Evolutionary conservation across 148 eudicot species (phyloP).

Genomic region (Chenopodium quinoa): DNA sequence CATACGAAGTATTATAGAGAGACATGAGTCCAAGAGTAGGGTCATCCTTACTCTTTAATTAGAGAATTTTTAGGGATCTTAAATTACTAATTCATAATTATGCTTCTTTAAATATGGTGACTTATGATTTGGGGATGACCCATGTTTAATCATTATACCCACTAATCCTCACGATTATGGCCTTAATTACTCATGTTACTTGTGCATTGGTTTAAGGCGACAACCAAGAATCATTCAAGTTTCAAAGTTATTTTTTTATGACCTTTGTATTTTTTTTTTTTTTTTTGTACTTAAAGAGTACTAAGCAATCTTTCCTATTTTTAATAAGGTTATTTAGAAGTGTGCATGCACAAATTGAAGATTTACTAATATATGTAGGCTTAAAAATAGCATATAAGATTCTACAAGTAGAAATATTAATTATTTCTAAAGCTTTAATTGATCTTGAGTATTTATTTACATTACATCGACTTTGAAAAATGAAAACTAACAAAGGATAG

Average conservation of each 20-base stretch:
- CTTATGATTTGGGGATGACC: neutral
- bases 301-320: neutral
- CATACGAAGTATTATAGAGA: neutral
- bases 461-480: no score
- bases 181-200: neutral
- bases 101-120: neutral
- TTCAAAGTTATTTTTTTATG: neutral
- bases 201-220: neutral
- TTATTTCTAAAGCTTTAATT: no score
- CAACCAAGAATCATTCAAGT: constrained; percentile 1
- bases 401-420: no score
- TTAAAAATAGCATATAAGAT: no score
- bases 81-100: constrained; percentile 5
- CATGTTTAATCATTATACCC: constrained; percentile 29
- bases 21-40: constrained; percentile 11
- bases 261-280: neutral
- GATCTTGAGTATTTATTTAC: no score
- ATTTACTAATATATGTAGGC: no score
- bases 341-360: no score
- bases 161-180: constrained; percentile 5
- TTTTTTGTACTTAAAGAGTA: neutral
- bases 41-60: neutral
- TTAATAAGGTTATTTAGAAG: neutral
- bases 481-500: no score
- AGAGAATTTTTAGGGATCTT: constrained; percentile 32